phyloP scores from a whole-genome alignment of 2,329 filamentous ascomycete species.

The Parastagonospora avenae region DNA sequence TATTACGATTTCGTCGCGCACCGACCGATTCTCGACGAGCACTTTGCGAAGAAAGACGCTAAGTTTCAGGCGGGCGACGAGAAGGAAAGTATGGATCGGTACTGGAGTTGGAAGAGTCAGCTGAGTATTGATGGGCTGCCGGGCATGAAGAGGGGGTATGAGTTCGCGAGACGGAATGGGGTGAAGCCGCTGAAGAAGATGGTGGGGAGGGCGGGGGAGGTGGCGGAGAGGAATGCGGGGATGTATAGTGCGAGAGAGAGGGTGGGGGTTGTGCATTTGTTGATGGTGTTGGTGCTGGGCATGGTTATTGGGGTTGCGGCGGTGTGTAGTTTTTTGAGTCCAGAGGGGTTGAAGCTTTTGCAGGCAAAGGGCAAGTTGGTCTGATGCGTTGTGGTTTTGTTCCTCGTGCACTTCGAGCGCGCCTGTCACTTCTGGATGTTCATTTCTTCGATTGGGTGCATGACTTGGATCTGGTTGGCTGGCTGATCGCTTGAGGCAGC shows the following conservation, averaged over 20 bases:
- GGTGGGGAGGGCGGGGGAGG: constrained; percentile 24
- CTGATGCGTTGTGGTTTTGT: no score
- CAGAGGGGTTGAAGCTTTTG: no score
- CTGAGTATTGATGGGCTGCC: constrained; percentile 52
- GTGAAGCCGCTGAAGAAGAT: constrained; percentile 53
- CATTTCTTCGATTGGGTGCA: no score
- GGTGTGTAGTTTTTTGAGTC: not conserved
- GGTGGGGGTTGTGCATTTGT: constrained; percentile 19
- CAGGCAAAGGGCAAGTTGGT: no score
- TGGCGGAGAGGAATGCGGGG: constrained; percentile 18
- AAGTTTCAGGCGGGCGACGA: constrained; percentile 43
- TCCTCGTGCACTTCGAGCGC: no score
- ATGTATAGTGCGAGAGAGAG: constrained; percentile 10
- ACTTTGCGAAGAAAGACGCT: constrained; percentile 47
- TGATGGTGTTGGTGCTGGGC: constrained; percentile 35
- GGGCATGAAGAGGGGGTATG: constrained; percentile 48
- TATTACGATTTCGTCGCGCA: constrained; percentile 52
- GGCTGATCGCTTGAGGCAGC: no score
- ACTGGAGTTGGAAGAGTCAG: constrained; percentile 54
- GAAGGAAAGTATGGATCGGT: constrained; percentile 50
- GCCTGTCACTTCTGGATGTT: no score
- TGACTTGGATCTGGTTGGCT: no score
- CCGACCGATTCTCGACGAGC: constrained; percentile 48
- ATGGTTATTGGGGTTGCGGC: constrained; percentile 37
- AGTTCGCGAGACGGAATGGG: constrained; percentile 41